These are phyloP conservation scores for Rubus parviflorus DNA, from an alignment of 306 rosid species.

Conservation along the genomic window DNA sequence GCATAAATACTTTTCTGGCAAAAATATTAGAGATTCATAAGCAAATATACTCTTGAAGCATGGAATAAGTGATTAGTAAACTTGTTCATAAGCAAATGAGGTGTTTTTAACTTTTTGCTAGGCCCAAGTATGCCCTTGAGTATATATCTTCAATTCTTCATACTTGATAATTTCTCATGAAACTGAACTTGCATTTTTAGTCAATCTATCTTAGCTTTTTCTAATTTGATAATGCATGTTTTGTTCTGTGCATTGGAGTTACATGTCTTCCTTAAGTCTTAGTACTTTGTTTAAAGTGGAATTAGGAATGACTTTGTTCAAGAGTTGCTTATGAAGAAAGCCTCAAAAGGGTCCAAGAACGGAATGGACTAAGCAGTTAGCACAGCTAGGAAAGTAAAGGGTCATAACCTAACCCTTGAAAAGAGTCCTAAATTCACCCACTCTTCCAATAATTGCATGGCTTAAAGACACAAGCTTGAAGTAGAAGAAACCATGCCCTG, in stretches of 20 bases:
- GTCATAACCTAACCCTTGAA: slow-evolving; percentile 5
- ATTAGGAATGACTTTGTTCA: not conserved
- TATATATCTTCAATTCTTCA: not conserved
- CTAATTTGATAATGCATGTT: not conserved
- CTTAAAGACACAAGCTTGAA: slow-evolving; percentile 8
- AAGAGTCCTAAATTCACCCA: slow-evolving; percentile 6
- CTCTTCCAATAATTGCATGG: slow-evolving; percentile 19
- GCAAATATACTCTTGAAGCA: not conserved
- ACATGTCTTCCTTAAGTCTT: not conserved
- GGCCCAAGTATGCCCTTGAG: not conserved
- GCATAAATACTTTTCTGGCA: not conserved
- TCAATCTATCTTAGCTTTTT: not conserved
- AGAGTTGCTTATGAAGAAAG: slow-evolving; percentile 8
- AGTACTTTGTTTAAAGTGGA: not conserved
- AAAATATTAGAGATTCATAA: not conserved
- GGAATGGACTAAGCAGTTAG: not conserved
- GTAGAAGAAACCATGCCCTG: slow-evolving; percentile 17
- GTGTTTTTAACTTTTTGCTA: not conserved
- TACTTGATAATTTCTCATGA: not conserved
- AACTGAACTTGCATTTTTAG: not conserved
- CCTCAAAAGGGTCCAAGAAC: not conserved
- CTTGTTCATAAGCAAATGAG: not conserved
- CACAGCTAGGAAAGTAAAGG: slow-evolving; percentile 1
- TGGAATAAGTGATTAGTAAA: not conserved
- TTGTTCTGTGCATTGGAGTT: not conserved